Conservation (phyloP, 148 eudicot genomes). For the Fagopyrum esculentum region DNA sequence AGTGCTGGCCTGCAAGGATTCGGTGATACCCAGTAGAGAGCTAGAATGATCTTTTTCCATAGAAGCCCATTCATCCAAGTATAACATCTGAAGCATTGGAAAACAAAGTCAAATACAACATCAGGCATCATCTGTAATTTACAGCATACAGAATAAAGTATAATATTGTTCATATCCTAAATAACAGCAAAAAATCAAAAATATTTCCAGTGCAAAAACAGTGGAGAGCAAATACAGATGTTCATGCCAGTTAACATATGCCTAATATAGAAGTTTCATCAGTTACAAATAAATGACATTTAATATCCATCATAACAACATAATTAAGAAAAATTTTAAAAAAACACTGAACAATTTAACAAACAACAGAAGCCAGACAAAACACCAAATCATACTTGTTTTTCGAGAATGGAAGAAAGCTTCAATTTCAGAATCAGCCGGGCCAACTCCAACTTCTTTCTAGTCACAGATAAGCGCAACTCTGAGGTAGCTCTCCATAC, state of each 20-base stretch:
- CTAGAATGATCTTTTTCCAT: slow-evolving; percentile 45
- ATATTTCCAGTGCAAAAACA: neutral
- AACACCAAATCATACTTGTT: slow-evolving; percentile 47
- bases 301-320: neutral
- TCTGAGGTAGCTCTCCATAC: slow-evolving; percentile 58
- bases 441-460: slow-evolving; percentile 58
- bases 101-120: neutral
- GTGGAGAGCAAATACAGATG: neutral
- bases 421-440: slow-evolving; percentile 52
- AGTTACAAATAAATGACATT: neutral
- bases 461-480: slow-evolving; percentile 41
- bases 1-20: slow-evolving; percentile 68
- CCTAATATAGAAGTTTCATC: neutral
- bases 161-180: neutral
- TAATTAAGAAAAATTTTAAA: neutral
- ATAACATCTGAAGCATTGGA: slow-evolving; percentile 35
- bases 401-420: slow-evolving; percentile 48
- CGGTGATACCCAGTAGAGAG: slow-evolving; percentile 52
- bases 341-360: neutral
- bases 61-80: slow-evolving; percentile 62
- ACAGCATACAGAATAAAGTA: neutral
- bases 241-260: neutral
- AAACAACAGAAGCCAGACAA: neutral
- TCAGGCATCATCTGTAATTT: neutral
- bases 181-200: neutral